These are phyloP conservation scores for Hericium erinaceus DNA, from an alignment of 768 basidiomycete genomes.

Conservation along the genomic window DNA sequence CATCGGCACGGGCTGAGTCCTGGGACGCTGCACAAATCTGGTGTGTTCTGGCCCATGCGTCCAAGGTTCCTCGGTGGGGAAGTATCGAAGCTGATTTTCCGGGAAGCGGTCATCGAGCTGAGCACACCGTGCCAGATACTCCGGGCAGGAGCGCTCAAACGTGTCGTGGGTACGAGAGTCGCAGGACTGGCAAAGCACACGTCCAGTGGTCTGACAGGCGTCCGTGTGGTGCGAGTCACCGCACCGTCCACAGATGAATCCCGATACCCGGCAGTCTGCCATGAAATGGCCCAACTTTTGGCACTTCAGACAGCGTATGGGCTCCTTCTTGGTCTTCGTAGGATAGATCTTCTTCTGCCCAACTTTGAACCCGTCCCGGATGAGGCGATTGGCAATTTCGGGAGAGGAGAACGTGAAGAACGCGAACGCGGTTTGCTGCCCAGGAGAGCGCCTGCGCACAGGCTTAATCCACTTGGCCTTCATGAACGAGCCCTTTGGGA, in stretches of 20 bases:
- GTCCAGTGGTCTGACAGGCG: no score
- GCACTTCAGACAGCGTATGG: background rate
- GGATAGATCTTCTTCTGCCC: background rate
- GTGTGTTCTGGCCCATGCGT: no score
- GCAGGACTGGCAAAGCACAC: no score
- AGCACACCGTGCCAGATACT: no score
- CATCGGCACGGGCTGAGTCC: no score
- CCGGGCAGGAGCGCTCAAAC: no score
- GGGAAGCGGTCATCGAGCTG: no score
- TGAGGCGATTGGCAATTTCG: background rate
- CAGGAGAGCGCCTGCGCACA: background rate
- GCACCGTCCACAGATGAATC: conserved; percentile 5
- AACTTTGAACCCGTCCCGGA: background rate
- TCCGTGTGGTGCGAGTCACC: no score
- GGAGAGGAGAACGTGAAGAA: background rate
- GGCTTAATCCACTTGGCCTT: background rate
- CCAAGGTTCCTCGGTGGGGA: no score
- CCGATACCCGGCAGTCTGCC: background rate
- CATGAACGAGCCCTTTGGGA: background rate
- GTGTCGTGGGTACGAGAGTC: no score
- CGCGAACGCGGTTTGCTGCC: background rate
- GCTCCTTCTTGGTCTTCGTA: background rate
- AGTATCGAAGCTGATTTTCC: no score
- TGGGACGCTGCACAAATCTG: no score
- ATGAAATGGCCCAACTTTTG: conserved; percentile 8